Evolutionary conservation across 2,329 filamentous ascomycete species (phyloP).

Genomic region (Beauveria brongniartii): DNA sequence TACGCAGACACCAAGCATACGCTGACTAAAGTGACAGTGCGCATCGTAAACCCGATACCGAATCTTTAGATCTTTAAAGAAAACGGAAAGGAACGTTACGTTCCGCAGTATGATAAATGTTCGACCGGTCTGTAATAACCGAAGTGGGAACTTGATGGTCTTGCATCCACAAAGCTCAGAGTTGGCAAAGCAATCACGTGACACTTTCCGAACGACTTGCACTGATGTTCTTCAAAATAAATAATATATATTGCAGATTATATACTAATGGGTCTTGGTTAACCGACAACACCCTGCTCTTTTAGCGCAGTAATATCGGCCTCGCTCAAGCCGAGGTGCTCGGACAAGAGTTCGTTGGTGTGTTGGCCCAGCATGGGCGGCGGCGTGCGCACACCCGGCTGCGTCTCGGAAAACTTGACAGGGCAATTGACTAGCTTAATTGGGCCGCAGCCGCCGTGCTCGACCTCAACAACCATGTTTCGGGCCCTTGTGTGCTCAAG

Average conservation of each 20-base stretch:
- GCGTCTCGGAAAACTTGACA: conserved; percentile 83
- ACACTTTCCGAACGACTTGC: not conserved
- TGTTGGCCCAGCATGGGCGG: conserved; percentile 85
- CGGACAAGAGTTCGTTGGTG: conserved; percentile 65
- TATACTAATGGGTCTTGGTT: conserved; percentile 14
- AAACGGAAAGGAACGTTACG: not conserved
- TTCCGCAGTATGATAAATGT: not conserved
- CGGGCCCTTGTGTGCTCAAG: conserved; percentile 80
- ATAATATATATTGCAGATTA: not conserved
- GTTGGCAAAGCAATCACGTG: not conserved
- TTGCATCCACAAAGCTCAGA: not conserved
- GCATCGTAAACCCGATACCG: not conserved
- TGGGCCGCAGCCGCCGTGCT: conserved; percentile 74
- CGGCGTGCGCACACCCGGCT: conserved; percentile 64
- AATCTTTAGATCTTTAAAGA: not conserved
- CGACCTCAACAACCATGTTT: conserved; percentile 81
- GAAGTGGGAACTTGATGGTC: not conserved
- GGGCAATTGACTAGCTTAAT: conserved; percentile 91
- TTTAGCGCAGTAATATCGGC: conserved; percentile 55
- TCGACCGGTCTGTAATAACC: not conserved
- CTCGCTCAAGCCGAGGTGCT: conserved; percentile 52
- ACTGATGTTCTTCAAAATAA: not conserved
- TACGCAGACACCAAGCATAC: not conserved
- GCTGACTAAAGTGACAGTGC: not conserved
- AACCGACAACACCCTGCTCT: conserved; percentile 57